Conservation (phyloP, 2,329 filamentous ascomycete genomes). For the Diaporthe sp. region DNA sequence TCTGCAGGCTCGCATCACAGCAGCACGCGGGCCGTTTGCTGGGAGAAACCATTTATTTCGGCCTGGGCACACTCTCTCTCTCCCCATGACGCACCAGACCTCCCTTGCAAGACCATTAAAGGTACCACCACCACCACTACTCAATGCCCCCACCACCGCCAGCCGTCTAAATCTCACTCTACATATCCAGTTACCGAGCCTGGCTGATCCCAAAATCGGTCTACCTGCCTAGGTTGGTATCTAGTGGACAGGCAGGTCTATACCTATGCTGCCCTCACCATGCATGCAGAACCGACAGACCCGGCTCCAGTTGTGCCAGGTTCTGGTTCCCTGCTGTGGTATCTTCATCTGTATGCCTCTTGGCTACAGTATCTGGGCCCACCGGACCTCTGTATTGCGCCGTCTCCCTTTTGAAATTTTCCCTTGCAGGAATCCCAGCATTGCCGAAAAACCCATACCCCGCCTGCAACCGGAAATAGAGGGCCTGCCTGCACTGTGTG, state of each 20-base stretch:
- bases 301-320: not conserved
- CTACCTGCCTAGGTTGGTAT: not conserved
- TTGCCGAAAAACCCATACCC: constrained; percentile 19
- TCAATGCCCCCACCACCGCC: not conserved
- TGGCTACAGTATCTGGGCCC: not conserved
- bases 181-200: too few relatives aligned
- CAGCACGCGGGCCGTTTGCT: constrained; percentile 15
- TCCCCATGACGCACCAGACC: constrained; percentile 22
- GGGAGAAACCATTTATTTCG: constrained; percentile 13
- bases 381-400: not conserved
- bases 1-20: constrained; percentile 11
- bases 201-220: not conserved
- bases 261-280: not conserved
- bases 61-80: constrained; percentile 19
- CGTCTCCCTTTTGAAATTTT: constrained; percentile 27
- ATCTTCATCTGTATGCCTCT: not conserved
- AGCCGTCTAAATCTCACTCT: not conserved
- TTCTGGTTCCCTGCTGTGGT: not conserved
- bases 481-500: not conserved
- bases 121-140: not conserved
- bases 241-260: not conserved
- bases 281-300: not conserved
- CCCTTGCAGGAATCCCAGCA: constrained; percentile 24
- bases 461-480: constrained; percentile 26
- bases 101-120: constrained; percentile 13